These are phyloP conservation scores for Nepenthes gracilis DNA, from an alignment of 148 eudicot genomes.

Conservation along the genomic window DNA sequence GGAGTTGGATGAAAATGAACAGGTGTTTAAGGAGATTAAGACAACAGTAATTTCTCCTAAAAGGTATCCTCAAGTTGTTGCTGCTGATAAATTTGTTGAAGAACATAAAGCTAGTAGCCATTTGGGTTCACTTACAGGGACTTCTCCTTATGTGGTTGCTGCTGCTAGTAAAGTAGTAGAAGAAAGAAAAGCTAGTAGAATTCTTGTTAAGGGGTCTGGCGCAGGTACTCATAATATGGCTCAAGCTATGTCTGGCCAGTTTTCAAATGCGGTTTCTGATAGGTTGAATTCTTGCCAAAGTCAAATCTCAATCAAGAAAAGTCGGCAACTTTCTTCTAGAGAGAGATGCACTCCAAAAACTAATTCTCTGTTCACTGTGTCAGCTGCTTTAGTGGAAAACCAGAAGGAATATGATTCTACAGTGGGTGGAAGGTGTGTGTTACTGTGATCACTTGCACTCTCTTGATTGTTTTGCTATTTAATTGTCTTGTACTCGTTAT, in stretches of 20 bases:
- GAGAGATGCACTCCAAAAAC: slow-evolving; percentile 38
- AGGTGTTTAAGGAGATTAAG: slow-evolving; percentile 20
- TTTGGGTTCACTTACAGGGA: too few relatives aligned
- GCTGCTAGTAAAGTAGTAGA: slow-evolving; percentile 6
- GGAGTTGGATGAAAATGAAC: slow-evolving; percentile 23
- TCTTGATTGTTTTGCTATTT: background rate
- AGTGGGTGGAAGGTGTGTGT: slow-evolving; percentile 41
- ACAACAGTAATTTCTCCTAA: slow-evolving; percentile 29
- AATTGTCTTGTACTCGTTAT: slow-evolving; percentile 2
- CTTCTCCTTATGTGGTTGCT: too few relatives aligned
- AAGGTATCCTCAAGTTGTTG: slow-evolving; percentile 23
- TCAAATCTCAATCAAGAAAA: slow-evolving; percentile 29
- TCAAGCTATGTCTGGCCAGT: slow-evolving; percentile 25
- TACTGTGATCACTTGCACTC: background rate
- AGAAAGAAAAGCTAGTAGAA: slow-evolving; percentile 24
- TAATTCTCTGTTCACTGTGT: too few relatives aligned
- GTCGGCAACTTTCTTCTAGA: slow-evolving; percentile 27
- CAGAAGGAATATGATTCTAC: slow-evolving; percentile 21
- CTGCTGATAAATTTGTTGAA: slow-evolving; percentile 16
- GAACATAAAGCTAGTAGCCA: too few relatives aligned
- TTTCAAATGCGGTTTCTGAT: slow-evolving; percentile 20
- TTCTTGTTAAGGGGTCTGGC: slow-evolving; percentile 21
- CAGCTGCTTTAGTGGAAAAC: slow-evolving; percentile 1
- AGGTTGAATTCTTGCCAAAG: slow-evolving; percentile 21
- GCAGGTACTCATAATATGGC: slow-evolving; percentile 29